phyloP scores from a whole-genome alignment of 2,329 filamentous ascomycete species.

The Calonectria crousiana region DNA sequence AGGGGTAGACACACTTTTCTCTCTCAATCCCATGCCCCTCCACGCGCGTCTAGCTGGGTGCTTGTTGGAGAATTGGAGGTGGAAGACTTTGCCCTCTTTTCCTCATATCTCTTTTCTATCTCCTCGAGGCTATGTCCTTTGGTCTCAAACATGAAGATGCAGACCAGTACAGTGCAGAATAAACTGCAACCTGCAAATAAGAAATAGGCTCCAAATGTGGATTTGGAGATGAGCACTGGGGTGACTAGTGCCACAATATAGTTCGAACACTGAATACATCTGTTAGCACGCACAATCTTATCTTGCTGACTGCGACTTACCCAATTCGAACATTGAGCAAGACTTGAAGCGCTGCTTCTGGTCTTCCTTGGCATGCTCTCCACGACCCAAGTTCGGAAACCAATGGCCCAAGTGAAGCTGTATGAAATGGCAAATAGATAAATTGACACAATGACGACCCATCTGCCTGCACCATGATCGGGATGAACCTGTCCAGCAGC shows the following conservation, averaged over 20 bases:
- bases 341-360: constrained; percentile 64
- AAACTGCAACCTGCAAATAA: constrained; percentile 57
- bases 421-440: constrained; percentile 62
- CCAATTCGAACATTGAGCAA: constrained; percentile 68
- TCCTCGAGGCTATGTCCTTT: constrained; percentile 55
- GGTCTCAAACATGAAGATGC: constrained; percentile 58
- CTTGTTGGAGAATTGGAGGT: neutral
- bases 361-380: constrained; percentile 69
- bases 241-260: constrained; percentile 61
- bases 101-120: constrained; percentile 44
- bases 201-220: constrained; percentile 58
- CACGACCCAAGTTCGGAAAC: constrained; percentile 64
- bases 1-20: neutral
- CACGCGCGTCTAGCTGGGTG: neutral
- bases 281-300: neutral
- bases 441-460: constrained; percentile 64
- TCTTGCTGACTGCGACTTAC: constrained; percentile 36
- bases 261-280: constrained; percentile 50
- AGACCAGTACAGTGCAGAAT: constrained; percentile 50
- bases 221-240: constrained; percentile 53
- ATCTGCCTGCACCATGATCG: constrained; percentile 54
- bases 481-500: constrained; percentile 55
- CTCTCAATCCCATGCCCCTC: neutral
- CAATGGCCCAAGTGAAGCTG: constrained; percentile 64
- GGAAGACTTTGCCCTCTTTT: neutral